phyloP scores from a whole-genome alignment of 805 yeast species.

The Starmerella tilneyi region DNA sequence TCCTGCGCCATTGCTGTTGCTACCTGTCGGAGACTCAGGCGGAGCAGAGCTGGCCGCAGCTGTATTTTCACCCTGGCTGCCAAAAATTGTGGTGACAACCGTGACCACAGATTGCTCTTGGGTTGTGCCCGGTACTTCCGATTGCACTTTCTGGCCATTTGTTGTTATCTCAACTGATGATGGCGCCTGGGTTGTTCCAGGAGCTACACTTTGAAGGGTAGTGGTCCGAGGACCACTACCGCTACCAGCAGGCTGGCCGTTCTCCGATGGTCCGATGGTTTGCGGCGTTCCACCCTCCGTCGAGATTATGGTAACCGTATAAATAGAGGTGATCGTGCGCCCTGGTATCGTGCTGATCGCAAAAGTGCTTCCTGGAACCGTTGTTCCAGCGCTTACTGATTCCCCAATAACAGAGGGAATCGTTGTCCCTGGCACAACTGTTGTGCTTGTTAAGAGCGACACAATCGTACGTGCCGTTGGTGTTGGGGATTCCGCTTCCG shows the following conservation, averaged over 20 bases:
- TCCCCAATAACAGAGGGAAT: slow-evolving; percentile 2
- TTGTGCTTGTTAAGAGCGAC: not conserved
- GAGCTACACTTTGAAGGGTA: not conserved
- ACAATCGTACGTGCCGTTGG: slow-evolving; percentile 1
- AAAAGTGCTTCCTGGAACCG: slow-evolving; percentile 10
- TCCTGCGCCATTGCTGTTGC: too few relatives aligned
- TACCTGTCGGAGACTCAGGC: too few relatives aligned
- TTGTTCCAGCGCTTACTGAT: slow-evolving; percentile 4
- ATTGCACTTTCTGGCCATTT: not conserved
- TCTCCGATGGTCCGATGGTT: not conserved
- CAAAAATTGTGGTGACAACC: not conserved
- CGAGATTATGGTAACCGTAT: slow-evolving; percentile 10
- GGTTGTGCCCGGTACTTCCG: not conserved
- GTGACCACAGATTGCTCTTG: not conserved
- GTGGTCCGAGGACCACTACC: not conserved
- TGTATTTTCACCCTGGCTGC: too few relatives aligned
- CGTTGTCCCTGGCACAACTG: not conserved
- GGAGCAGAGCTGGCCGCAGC: not conserved
- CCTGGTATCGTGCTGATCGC: slow-evolving; percentile 3
- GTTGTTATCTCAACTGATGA: slow-evolving; percentile 1
- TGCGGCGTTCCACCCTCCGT: not conserved
- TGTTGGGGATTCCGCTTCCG: too few relatives aligned
- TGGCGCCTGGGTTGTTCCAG: not conserved
- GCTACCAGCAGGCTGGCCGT: not conserved
- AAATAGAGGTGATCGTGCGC: slow-evolving; percentile 5